A percentile compares a stretch with the other conserved stretches of the same genome.
These are phyloP conservation scores for Pythium brassicae DNA, from an alignment of 352 stramenopile genomes.

Conservation along the genomic window DNA sequence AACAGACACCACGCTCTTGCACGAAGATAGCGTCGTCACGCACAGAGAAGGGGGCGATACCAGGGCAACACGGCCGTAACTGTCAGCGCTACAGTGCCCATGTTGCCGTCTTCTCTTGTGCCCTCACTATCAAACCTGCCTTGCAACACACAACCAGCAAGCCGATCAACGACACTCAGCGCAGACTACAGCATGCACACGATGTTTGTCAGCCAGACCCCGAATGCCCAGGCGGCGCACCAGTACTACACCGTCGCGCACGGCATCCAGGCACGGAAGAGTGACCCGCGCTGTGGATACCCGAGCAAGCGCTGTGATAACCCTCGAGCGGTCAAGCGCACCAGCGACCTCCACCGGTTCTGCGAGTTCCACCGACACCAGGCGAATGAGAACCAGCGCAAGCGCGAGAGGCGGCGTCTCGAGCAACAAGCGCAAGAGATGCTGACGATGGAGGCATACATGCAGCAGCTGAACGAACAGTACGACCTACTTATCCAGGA, in stretches of 20 bases:
- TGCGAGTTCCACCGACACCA: slow-evolving; percentile 60
- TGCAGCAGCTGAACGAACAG: slow-evolving; percentile 8
- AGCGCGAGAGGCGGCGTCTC: slow-evolving; percentile 32
- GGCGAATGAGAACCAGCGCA: slow-evolving; percentile 67
- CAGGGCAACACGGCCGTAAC: too few species aligned
- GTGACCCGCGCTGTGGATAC: slow-evolving; percentile 22
- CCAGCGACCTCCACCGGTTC: slow-evolving; percentile 45
- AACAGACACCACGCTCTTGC: too few species aligned
- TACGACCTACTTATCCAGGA: slow-evolving; percentile 1
- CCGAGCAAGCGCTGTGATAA: slow-evolving; percentile 37
- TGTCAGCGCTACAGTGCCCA: neutral
- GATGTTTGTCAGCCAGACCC: neutral
- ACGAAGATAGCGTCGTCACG: too few species aligned
- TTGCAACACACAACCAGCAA: neutral
- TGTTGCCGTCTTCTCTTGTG: neutral
- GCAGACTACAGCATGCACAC: neutral
- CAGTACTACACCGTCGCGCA: neutral
- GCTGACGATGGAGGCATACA: slow-evolving; percentile 9
- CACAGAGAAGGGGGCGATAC: too few species aligned
- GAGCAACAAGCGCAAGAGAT: neutral
- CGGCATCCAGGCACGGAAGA: slow-evolving; percentile 1
- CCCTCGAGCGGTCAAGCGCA: slow-evolving; percentile 28
- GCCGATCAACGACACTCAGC: neutral
- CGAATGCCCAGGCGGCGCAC: neutral
- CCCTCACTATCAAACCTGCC: neutral